phyloP scores from a whole-genome alignment of 345 rosid genomes.

The Laguncularia racemosa region DNA sequence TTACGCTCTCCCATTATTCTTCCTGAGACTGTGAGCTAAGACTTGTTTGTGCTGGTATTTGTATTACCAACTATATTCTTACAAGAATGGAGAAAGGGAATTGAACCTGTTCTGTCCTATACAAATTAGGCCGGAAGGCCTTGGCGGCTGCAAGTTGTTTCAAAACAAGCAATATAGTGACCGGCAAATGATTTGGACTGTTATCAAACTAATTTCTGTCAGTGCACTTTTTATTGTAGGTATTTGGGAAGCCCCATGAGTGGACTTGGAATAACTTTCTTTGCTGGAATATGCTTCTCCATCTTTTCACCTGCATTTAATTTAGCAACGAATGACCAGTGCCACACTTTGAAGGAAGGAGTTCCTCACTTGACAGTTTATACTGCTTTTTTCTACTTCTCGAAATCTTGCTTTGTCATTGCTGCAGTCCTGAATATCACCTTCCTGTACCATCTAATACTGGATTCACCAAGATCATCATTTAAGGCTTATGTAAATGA shows the following conservation, averaged over 20 bases:
- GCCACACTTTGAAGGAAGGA: conserved; percentile 58
- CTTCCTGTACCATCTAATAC: conserved; percentile 57
- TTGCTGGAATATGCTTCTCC: conserved; percentile 65
- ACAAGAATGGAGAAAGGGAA: no score
- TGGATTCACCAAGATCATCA: conserved; percentile 52
- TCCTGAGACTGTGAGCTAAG: no score
- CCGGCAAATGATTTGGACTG: not conserved
- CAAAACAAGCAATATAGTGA: no score
- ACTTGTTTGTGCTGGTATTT: no score
- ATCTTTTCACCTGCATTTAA: conserved; percentile 85
- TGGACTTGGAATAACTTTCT: conserved; percentile 53
- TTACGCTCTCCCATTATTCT: no score
- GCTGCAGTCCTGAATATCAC: conserved; percentile 47
- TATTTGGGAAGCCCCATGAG: conserved; percentile 59
- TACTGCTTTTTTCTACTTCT: conserved; percentile 84
- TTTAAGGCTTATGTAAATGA: conserved; percentile 53
- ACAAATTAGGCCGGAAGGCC: no score
- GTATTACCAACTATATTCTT: no score
- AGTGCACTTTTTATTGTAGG: conserved; percentile 26
- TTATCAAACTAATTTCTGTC: not conserved
- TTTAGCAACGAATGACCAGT: conserved; percentile 81
- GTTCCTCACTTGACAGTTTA: conserved; percentile 63
- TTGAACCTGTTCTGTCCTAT: no score
- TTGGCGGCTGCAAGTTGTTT: no score
- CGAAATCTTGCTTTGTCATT: conserved; percentile 48